Conservation (phyloP, 2,329 filamentous ascomycete genomes). For the Podosphaera fusca region DNA sequence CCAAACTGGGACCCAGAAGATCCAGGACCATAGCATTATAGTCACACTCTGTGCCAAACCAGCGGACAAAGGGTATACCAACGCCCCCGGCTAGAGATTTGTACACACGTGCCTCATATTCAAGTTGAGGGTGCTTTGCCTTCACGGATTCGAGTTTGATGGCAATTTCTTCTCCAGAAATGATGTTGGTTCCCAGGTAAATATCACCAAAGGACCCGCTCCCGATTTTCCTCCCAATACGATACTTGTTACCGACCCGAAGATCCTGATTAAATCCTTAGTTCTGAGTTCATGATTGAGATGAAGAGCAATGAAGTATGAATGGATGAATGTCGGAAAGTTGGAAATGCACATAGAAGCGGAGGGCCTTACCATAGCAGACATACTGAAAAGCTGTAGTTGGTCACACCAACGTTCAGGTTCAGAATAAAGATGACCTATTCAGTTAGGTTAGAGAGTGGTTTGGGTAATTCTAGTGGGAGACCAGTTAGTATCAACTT, state of each 20-base stretch:
- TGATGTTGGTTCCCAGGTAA: slow-evolving; percentile 98
- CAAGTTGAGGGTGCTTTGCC: slow-evolving; percentile 95
- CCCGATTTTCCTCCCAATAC: slow-evolving; percentile 96
- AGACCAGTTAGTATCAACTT: no score
- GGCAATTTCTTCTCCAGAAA: slow-evolving; percentile 96
- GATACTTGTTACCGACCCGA: slow-evolving; percentile 98
- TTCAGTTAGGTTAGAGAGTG: no score
- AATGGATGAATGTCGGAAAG: slow-evolving; percentile 18
- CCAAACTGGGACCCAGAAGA: slow-evolving; percentile 79
- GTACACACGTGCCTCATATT: slow-evolving; percentile 93
- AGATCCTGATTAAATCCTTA: slow-evolving; percentile 43
- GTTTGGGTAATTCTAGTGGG: no score
- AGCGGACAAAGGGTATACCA: slow-evolving; percentile 94
- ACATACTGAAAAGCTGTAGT: slow-evolving; percentile 23
- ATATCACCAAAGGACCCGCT: slow-evolving; percentile 96
- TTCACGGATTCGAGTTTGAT: slow-evolving; percentile 99
- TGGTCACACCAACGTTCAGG: slow-evolving; percentile 4
- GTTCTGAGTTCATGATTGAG: background rate
- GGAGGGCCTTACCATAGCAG: slow-evolving; percentile 33
- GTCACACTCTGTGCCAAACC: slow-evolving; percentile 98
- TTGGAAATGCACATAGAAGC: slow-evolving; percentile 18
- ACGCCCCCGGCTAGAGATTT: slow-evolving; percentile 83
- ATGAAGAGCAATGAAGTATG: slow-evolving; percentile 1
- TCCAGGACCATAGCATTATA: slow-evolving; percentile 99
- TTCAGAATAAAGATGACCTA: slow-evolving; percentile 13